A percentile compares a stretch with the other conserved stretches of the same genome.
These are phyloP conservation scores for Nannizziopsis barbatae DNA, from an alignment of 2,329 filamentous ascomycete genomes.

Conservation along the genomic window DNA sequence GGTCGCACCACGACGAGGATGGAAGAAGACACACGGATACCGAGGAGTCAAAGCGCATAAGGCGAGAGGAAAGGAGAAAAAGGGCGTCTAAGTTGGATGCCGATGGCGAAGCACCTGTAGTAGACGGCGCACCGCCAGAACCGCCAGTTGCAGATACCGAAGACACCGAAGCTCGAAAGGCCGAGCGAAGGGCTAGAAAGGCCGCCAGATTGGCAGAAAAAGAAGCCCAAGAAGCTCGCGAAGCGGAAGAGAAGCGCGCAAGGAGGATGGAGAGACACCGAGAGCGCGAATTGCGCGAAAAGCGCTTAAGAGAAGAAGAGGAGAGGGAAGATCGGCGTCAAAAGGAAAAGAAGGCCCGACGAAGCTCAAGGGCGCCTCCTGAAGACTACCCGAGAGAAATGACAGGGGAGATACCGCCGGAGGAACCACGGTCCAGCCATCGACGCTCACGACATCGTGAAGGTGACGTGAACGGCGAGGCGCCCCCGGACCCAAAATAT, in stretches of 20 bases:
- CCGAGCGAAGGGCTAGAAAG: constrained; percentile 50
- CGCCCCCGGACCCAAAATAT: constrained; percentile 14
- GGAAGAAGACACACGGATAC: constrained; percentile 25
- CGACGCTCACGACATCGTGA: constrained; percentile 30
- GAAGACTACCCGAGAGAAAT: constrained; percentile 23
- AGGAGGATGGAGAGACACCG: constrained; percentile 42
- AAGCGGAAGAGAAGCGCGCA: constrained; percentile 33
- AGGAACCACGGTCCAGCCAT: constrained; percentile 24
- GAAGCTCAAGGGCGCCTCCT: constrained; percentile 35
- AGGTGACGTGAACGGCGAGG: constrained; percentile 15
- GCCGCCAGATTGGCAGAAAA: constrained; percentile 12
- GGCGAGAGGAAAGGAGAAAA: constrained; percentile 28
- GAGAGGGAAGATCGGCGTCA: constrained; percentile 44
- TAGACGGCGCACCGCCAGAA: constrained; percentile 17
- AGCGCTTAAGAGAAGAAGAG: constrained; percentile 34
- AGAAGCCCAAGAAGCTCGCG: constrained; percentile 22
- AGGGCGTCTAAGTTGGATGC: constrained; percentile 38
- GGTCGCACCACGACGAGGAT: constrained; percentile 30
- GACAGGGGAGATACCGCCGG: constrained; percentile 17
- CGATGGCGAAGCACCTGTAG: constrained; percentile 38
- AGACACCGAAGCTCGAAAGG: constrained; percentile 51
- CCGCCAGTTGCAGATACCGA: constrained; percentile 34
- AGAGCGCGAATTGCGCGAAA: constrained; percentile 29
- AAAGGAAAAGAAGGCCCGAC: constrained; percentile 50
- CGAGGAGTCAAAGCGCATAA: constrained; percentile 26